phyloP scores from a whole-genome alignment of 108 stramenopile genomes.

The Licmophora abbreviata region DNA sequence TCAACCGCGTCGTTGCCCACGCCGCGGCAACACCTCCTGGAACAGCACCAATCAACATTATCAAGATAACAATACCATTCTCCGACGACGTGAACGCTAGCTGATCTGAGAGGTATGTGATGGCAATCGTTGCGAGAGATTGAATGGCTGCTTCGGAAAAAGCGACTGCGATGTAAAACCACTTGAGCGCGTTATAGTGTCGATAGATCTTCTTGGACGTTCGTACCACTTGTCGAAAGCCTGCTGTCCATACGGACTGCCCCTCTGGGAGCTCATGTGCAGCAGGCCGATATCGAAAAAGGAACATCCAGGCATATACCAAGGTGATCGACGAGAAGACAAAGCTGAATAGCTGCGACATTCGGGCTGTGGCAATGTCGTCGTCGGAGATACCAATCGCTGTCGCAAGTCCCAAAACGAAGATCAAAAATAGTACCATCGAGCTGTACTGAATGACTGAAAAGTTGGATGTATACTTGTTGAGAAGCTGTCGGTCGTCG shows the following conservation, averaged over 20 bases:
- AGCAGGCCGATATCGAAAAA: conserved; percentile 37
- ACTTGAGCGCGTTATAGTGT: conserved; percentile 29
- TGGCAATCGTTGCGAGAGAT: conserved; percentile 33
- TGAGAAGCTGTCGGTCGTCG: conserved; percentile 36
- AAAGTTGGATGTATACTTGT: conserved; percentile 43
- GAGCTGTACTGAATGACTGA: conserved; percentile 41
- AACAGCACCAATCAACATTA: conserved; percentile 28
- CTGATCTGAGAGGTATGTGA: conserved; percentile 45
- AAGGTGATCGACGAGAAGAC: conserved; percentile 19
- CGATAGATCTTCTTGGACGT: conserved; percentile 23
- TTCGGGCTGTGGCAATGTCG: conserved; percentile 27
- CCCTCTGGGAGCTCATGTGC: conserved; percentile 18
- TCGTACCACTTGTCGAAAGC: conserved; percentile 32
- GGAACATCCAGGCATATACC: conserved; percentile 31
- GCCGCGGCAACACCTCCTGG: conserved; percentile 33
- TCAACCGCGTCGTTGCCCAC: conserved; percentile 8
- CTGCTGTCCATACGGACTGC: conserved; percentile 23
- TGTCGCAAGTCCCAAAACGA: conserved; percentile 26
- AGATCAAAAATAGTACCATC: conserved; percentile 38
- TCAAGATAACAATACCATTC: conserved; percentile 29
- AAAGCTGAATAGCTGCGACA: conserved; percentile 36
- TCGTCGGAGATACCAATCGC: conserved; percentile 20
- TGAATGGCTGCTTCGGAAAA: conserved; percentile 37
- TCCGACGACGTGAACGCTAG: conserved; percentile 31
- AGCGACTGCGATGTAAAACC: conserved; percentile 39